Evolutionary conservation across 352 stramenopile species (phyloP).

Genomic region (Globisporangium cylindrosporum): DNA sequence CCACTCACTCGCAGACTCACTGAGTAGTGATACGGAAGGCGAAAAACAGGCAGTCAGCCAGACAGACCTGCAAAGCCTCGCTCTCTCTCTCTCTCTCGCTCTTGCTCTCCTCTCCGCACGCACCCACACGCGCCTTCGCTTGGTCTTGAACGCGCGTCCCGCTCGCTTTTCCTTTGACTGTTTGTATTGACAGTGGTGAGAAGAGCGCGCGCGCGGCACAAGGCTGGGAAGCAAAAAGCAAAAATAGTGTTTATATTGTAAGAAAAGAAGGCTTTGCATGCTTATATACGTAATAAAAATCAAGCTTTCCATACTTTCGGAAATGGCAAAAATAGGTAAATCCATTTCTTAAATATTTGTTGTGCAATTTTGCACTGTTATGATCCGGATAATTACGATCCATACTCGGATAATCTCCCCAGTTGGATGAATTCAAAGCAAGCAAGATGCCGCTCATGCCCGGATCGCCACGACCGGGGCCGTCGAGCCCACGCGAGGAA

Average conservation of each 20-base stretch:
- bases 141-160: background rate
- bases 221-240: too few species aligned
- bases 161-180: constrained; percentile 7
- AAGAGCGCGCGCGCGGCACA: background rate
- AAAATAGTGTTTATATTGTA: too few species aligned
- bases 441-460: constrained; percentile 56
- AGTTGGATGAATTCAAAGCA: background rate
- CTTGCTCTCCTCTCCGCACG: background rate
- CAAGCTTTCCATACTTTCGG: too few species aligned
- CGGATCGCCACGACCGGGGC: constrained; percentile 49
- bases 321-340: too few species aligned
- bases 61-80: background rate
- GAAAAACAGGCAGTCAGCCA: background rate
- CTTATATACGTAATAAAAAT: too few species aligned
- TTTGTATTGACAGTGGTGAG: constrained; percentile 4
- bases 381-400: background rate
- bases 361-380: too few species aligned
- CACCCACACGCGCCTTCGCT: background rate
- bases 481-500: constrained; percentile 21
- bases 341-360: too few species aligned
- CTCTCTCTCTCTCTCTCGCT: background rate
- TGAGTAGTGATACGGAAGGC: background rate
- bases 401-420: background rate
- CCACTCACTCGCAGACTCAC: background rate
- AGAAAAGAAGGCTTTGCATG: too few species aligned